phyloP scores from a whole-genome alignment of 345 rosid species.

The Murraya koenigii region DNA sequence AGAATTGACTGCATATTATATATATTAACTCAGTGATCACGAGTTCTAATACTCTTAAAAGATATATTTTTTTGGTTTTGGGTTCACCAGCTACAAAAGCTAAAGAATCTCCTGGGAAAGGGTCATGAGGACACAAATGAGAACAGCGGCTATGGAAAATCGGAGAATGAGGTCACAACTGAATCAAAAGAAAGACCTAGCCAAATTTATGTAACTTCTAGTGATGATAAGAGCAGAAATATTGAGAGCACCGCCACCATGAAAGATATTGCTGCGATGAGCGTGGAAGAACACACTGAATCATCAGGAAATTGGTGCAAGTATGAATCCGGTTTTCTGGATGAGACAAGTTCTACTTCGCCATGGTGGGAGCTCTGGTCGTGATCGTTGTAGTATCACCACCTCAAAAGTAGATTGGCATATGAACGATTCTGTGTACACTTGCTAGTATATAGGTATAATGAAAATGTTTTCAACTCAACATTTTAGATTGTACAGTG shows the following conservation, averaged over 20 bases:
- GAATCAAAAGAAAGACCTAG: conserved; percentile 1
- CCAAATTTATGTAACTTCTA: neutral
- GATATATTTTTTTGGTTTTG: neutral
- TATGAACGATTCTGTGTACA: neutral
- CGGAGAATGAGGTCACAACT: neutral
- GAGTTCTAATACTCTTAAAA: neutral
- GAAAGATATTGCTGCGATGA: conserved; percentile 15
- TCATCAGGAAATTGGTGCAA: conserved; percentile 26
- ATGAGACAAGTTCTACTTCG: conserved; percentile 25
- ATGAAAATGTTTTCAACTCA: neutral
- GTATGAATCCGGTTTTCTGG: conserved; percentile 18
- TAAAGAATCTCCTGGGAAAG: conserved; percentile 14
- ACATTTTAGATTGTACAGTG: neutral
- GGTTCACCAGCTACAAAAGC: conserved; percentile 26
- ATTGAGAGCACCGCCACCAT: neutral
- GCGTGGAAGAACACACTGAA: conserved; percentile 10
- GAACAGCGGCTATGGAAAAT: conserved; percentile 9
- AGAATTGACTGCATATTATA: neutral
- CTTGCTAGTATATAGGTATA: neutral
- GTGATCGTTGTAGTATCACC: conserved; percentile 5
- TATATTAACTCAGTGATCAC: neutral
- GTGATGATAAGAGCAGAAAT: neutral
- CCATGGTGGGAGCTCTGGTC: conserved; percentile 34
- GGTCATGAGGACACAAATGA: neutral
- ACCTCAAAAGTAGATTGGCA: neutral